Conservation (phyloP, 805 yeast genomes). For the Ogataea polymorpha region DNA sequence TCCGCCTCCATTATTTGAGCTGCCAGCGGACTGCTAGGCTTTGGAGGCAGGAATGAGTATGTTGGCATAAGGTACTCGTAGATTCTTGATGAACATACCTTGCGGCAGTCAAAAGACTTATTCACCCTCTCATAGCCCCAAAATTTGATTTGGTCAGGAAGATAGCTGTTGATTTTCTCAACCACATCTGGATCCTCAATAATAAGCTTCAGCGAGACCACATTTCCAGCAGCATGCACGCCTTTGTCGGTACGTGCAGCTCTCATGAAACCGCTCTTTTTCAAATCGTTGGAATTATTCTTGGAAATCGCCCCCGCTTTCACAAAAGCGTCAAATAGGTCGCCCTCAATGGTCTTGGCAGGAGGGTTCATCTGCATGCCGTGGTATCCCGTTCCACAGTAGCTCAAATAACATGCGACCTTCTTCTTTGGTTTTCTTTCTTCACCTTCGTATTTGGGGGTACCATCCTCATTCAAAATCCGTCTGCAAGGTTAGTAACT, state of each 20-base stretch:
- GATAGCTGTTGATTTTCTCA: conserved; percentile 62
- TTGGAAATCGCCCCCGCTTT: conserved; percentile 85
- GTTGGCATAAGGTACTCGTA: conserved; percentile 94
- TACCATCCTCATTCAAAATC: conserved; percentile 59
- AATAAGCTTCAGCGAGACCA: conserved; percentile 77
- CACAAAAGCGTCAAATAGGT: conserved; percentile 75
- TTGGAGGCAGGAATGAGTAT: conserved; percentile 87
- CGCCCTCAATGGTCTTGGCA: conserved; percentile 86
- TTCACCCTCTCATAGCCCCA: conserved; percentile 93
- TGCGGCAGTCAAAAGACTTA: conserved; percentile 90
- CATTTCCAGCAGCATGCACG: conserved; percentile 96
- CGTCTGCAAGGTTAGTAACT: conserved; percentile 31
- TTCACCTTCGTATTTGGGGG: conserved; percentile 51
- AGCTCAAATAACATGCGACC: conserved; percentile 87
- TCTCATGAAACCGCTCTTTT: conserved; percentile 82
- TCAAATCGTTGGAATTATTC: conserved; percentile 84
- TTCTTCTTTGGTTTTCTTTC: conserved; percentile 77
- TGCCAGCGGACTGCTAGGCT: conserved; percentile 66
- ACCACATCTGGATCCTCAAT: conserved; percentile 77
- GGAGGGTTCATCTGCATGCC: conserved; percentile 96
- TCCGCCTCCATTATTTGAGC: conserved; percentile 54
- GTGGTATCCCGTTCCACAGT: conserved; percentile 94
- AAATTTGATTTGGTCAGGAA: conserved; percentile 85
- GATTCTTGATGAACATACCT: conserved; percentile 92
- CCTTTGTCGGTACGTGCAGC: conserved; percentile 93